Conservation (phyloP, 805 yeast genomes). For the Torulaspora indica region DNA sequence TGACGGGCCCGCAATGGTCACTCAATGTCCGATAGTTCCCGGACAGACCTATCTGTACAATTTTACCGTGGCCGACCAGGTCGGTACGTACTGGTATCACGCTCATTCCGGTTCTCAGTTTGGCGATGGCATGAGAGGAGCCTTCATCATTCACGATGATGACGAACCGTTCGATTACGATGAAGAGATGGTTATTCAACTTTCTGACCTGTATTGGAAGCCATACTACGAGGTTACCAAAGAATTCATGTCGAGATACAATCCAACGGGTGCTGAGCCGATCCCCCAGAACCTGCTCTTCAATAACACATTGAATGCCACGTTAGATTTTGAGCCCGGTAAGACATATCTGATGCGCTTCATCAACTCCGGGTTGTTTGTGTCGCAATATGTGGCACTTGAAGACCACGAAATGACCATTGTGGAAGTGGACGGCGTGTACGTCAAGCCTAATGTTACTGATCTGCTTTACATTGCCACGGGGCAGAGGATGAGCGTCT, state of each 20-base stretch:
- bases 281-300: conserved; percentile 62
- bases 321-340: conserved; percentile 52
- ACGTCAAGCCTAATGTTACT: conserved; percentile 53
- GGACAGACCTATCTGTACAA: conserved; percentile 64
- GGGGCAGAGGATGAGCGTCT: conserved; percentile 76
- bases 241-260: conserved; percentile 55
- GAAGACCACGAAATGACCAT: conserved; percentile 70
- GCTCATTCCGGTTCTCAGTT: conserved; percentile 74
- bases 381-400: conserved; percentile 61
- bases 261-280: conserved; percentile 85
- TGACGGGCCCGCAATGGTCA: conserved; percentile 79
- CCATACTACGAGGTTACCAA: conserved; percentile 44
- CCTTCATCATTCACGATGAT: conserved; percentile 59
- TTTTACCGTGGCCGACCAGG: conserved; percentile 62
- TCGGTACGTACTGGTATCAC: conserved; percentile 82
- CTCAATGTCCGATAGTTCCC: conserved; percentile 74
- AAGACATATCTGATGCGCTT: conserved; percentile 62
- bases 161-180: conserved; percentile 55
- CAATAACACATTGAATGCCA: conserved; percentile 57
- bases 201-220: conserved; percentile 63
- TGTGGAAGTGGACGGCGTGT: conserved; percentile 73
- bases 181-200: conserved; percentile 52
- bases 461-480: conserved; percentile 61
- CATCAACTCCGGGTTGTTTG: conserved; percentile 66
- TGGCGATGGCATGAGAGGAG: conserved; percentile 70